Conservation (phyloP, 2,329 filamentous ascomycete species). For the Sclerotinia spermophila region DNA sequence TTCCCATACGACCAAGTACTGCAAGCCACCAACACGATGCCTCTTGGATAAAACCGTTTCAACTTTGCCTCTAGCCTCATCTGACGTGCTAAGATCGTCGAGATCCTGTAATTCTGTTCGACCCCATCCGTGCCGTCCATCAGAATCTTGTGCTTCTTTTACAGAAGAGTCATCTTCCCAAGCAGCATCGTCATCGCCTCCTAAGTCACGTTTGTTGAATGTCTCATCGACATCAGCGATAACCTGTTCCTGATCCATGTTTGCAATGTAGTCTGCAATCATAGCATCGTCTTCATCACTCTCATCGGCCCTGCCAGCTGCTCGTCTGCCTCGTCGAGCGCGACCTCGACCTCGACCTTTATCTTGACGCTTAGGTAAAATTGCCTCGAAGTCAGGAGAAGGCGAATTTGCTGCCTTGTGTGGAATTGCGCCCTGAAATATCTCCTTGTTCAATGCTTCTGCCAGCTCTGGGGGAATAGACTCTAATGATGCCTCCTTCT, state of each 20-base stretch:
- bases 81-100: constrained; percentile 48
- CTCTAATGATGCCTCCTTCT: constrained; percentile 12
- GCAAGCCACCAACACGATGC: constrained; percentile 42
- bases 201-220: constrained; percentile 41
- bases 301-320: neutral
- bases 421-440: neutral
- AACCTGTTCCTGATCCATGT: constrained; percentile 35
- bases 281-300: constrained; percentile 28
- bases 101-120: constrained; percentile 45
- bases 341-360: constrained; percentile 15
- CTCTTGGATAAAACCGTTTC: constrained; percentile 45
- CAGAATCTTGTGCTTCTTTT: constrained; percentile 2
- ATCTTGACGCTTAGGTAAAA: constrained; percentile 11
- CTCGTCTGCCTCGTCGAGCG: neutral
- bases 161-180: constrained; percentile 26
- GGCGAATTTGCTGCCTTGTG: constrained; percentile 13
- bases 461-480: constrained; percentile 10
- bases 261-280: constrained; percentile 38
- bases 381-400: constrained; percentile 14
- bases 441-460: constrained; percentile 2
- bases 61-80: constrained; percentile 43
- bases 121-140: constrained; percentile 40
- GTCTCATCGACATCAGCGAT: neutral
- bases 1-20: constrained; percentile 51
- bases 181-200: constrained; percentile 39